Conservation (phyloP, 371 early-diverging fungal species). For the Rhizopus sp. region DNA sequence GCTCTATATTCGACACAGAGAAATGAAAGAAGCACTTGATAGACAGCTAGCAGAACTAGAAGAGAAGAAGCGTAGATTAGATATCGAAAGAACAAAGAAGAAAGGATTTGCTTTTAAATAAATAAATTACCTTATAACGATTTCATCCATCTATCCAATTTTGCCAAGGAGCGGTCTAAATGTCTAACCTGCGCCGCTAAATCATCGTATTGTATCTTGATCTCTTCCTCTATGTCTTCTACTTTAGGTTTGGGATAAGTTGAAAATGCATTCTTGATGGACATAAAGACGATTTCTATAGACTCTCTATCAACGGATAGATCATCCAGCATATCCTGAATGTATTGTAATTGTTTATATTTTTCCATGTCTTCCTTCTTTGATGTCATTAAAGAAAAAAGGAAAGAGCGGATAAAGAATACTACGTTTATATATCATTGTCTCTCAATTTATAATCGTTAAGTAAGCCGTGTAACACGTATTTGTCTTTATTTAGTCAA, state of each 20-base stretch:
- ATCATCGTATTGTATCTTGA: conserved; percentile 26
- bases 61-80: conserved; percentile 88
- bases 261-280: conserved; percentile 22
- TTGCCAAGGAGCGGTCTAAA: conserved; percentile 19
- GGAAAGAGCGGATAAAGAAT: neutral
- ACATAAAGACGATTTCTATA: conserved; percentile 23
- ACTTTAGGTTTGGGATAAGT: conserved; percentile 14
- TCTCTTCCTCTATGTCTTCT: conserved; percentile 23
- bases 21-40: conserved; percentile 95
- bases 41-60: conserved; percentile 90
- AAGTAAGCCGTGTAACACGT: neutral
- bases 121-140: conserved; percentile 31
- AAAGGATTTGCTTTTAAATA: conserved; percentile 76
- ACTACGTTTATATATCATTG: conserved; percentile 5
- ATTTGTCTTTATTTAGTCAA: conserved; percentile 1
- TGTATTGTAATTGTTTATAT: conserved; percentile 10
- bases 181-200: conserved; percentile 29
- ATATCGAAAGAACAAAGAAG: conserved; percentile 78
- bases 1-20: conserved; percentile 92
- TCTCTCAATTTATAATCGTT: conserved; percentile 2
- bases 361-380: neutral
- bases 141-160: conserved; percentile 22
- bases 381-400: neutral
- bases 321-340: conserved; percentile 17
- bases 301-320: conserved; percentile 19